These are phyloP conservation scores for Colletotrichum sp. DNA, from an alignment of 2,329 filamentous ascomycete genomes.

Conservation along the genomic window DNA sequence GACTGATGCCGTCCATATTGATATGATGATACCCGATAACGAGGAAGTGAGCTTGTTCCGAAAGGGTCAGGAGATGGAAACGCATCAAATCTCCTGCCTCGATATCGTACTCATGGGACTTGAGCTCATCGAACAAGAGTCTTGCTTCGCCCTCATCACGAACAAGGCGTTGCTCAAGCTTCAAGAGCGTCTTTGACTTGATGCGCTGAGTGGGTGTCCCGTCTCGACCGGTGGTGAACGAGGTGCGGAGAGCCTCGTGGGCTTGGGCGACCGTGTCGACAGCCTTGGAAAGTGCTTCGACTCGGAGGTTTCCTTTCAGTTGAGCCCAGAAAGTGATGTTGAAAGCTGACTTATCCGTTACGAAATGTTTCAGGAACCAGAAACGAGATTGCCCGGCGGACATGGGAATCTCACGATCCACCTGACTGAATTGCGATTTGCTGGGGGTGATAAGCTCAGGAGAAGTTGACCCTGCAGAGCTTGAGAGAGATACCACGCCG, in stretches of 20 bases:
- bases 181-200: neutral
- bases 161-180: neutral
- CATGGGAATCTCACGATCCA: neutral
- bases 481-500: neutral
- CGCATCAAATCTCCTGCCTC: neutral
- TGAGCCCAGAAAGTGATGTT: constrained; percentile 40
- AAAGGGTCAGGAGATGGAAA: neutral
- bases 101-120: neutral
- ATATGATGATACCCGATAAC: neutral
- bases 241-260: constrained; percentile 39
- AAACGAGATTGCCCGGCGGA: constrained; percentile 29
- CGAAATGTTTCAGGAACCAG: constrained; percentile 39
- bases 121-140: neutral
- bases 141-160: neutral
- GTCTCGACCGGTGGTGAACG: constrained; percentile 22
- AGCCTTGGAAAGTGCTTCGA: constrained; percentile 35
- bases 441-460: neutral
- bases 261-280: constrained; percentile 30
- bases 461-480: neutral
- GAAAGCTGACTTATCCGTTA: constrained; percentile 41
- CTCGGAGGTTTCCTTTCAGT: constrained; percentile 35
- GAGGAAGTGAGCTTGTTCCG: neutral
- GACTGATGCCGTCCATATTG: neutral
- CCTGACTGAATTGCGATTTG: neutral
- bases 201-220: neutral